A percentile compares a stretch with the other conserved stretches of the same genome.
phyloP scores from a whole-genome alignment of 306 rosid species.

The Senna siamea region DNA sequence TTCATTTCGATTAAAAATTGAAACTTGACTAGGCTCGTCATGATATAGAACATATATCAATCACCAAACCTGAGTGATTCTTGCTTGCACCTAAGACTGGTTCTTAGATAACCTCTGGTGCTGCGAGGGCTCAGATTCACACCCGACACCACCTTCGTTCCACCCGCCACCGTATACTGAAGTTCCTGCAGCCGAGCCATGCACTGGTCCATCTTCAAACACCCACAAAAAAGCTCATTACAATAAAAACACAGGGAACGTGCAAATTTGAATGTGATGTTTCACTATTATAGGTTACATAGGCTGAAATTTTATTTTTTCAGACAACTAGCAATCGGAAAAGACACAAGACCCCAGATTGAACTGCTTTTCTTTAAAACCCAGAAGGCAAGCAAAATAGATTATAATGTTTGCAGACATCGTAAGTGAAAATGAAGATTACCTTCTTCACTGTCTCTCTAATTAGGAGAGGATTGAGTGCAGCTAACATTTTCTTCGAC shows the following conservation, averaged over 20 bases:
- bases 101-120: constrained; percentile 77
- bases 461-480: constrained; percentile 73
- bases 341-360: neutral
- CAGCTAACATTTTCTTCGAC: constrained; percentile 65
- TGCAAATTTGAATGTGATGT: neutral
- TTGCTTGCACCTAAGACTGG: constrained; percentile 96
- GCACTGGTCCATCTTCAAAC: constrained; percentile 82
- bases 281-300: neutral
- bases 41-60: neutral
- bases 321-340: no score
- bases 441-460: constrained; percentile 90
- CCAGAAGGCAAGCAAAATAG: neutral
- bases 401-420: neutral
- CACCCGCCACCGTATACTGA: constrained; percentile 80
- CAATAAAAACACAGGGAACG: neutral
- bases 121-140: constrained; percentile 94
- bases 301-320: no score
- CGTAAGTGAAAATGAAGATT: neutral
- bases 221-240: constrained; percentile 36
- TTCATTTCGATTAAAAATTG: neutral
- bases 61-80: constrained; percentile 67
- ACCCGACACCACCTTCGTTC: constrained; percentile 78
- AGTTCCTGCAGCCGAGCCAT: constrained; percentile 92
- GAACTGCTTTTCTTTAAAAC: neutral
- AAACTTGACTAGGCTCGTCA: no score